Evolutionary conservation across 352 stramenopile species (phyloP), one percentile per base, ranked within the genome.

Genomic region (Saprolegnia parasitica): DNA sequence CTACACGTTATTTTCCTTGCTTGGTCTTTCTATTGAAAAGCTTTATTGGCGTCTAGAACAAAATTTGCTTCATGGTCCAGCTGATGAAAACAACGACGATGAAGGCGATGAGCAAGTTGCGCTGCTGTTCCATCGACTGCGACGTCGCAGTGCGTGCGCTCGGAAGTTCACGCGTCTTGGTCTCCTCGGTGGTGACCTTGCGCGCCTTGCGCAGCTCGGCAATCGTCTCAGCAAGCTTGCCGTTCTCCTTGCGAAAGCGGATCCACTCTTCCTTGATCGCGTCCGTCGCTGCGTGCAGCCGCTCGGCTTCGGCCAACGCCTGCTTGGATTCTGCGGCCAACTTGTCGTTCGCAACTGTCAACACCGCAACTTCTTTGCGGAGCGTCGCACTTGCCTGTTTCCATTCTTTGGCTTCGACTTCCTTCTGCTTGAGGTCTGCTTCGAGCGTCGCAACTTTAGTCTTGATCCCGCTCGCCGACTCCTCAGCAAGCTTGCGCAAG

Each of bases 171-270:
- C 47, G 24, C 29, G 29, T 35, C 29, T 35, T 35, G 29, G 29
- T 35, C 5, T 35, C 29, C 42, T 49, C 42, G 42, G 42, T 3
- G 11, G 16, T 21, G 23, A 21, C 49, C 18, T 4, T 45, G 29
- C 45, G 9, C 13, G 21, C 39, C 39, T 70, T 70, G 46, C 63
- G 63, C 18, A 70, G 46, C 42, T 70, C 42, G 54, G 63, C 32
- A 61, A 70, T 70, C 16, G 55, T 40, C 16, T 60, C 63, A 5
- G 63, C 8, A 6, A 70, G 50, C 26, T 70, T 70, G 63, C 63
- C 63, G 39, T 70, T 70, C 18, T 70, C 63, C 54, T 70, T 70
- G 63, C 63, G 63, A 15, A 70, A 52, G 18, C 63, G 63, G 9
- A 46, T 46, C 15, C 20, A 52, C 8, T 70, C 63, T 13, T 70